A percentile compares a stretch with the other conserved stretches of the same genome.
Conservation (phyloP, 2,329 filamentous ascomycete genomes). For the Penicillium sp. region DNA sequence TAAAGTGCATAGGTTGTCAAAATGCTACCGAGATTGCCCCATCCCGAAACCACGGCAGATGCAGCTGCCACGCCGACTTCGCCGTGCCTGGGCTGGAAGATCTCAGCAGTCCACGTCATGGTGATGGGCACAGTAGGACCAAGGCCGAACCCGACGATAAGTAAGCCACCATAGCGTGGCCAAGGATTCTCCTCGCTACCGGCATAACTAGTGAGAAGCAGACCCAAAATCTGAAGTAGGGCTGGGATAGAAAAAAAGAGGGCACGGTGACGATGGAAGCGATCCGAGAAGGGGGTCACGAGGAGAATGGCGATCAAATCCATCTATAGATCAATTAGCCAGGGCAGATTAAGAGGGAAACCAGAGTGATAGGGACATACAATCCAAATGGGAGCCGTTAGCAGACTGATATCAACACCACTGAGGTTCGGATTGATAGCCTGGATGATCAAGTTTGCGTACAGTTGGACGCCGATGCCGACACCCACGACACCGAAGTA, state of each 20-base stretch:
- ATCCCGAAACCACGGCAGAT: conserved; percentile 80
- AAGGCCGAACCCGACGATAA: conserved; percentile 87
- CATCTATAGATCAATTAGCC: conserved; percentile 59
- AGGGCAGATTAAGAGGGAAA: too few species aligned
- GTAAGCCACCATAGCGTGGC: conserved; percentile 84
- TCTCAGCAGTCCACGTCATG: conserved; percentile 91
- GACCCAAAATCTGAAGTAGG: conserved; percentile 78
- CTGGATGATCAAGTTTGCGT: conserved; percentile 83
- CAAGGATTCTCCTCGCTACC: conserved; percentile 66
- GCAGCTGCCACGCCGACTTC: conserved; percentile 90
- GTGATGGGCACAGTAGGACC: conserved; percentile 90
- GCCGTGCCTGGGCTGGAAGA: conserved; percentile 86
- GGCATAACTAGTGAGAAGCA: conserved; percentile 78
- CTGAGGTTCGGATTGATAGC: conserved; percentile 75
- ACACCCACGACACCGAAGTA: conserved; percentile 95
- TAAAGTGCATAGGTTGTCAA: conserved; percentile 89
- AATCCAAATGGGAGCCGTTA: conserved; percentile 92
- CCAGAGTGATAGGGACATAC: conserved; percentile 53
- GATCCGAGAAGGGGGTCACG: conserved; percentile 82
- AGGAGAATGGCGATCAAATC: conserved; percentile 86
- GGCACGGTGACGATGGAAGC: conserved; percentile 79
- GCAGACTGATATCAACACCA: conserved; percentile 74
- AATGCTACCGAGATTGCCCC: conserved; percentile 85
- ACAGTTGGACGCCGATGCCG: conserved; percentile 86
- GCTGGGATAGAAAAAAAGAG: conserved; percentile 79